A percentile compares a stretch with the other conserved stretches of the same genome.
These are phyloP conservation scores for Wickerhamomyces rabaulensis DNA, from an alignment of 805 yeast genomes.

Conservation along the genomic window DNA sequence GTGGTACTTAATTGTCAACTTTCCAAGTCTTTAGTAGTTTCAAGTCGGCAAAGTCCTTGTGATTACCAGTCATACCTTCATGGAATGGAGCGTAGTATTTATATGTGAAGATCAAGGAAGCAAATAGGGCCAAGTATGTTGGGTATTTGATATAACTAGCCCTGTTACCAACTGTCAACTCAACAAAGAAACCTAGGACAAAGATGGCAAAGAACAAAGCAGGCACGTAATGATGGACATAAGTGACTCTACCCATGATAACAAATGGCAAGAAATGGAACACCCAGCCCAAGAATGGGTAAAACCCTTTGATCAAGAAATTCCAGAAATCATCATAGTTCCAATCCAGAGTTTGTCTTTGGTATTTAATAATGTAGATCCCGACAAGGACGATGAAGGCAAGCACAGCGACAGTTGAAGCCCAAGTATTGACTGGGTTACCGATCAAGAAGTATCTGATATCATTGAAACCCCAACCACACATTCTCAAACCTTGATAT, in stretches of 20 bases:
- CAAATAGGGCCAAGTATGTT: conserved; percentile 43
- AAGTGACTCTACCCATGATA: conserved; percentile 93
- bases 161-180: conserved; percentile 20
- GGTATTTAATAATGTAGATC: conserved; percentile 50
- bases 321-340: conserved; percentile 34
- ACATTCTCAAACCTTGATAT: conserved; percentile 67
- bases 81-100: conserved; percentile 60
- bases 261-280: conserved; percentile 86
- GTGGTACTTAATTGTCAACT: conserved; percentile 4
- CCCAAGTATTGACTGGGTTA: conserved; percentile 72
- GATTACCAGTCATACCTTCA: conserved; percentile 72
- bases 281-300: conserved; percentile 89
- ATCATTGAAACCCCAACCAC: conserved; percentile 57
- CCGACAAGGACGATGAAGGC: conserved; percentile 39
- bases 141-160: conserved; percentile 21
- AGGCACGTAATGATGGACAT: conserved; percentile 94
- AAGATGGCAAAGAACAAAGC: conserved; percentile 92
- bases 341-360: conserved; percentile 57
- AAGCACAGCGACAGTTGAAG: conserved; percentile 54
- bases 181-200: conserved; percentile 37
- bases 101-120: conserved; percentile 51
- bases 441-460: conserved; percentile 66
- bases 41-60: conserved; percentile 42
- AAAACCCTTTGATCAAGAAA: conserved; percentile 59
- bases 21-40: conserved; percentile 57